Evolutionary conservation across 108 stramenopile species (phyloP), one percentile per base, ranked within the genome.

Genomic region (Bacterosira constricta): DNA sequence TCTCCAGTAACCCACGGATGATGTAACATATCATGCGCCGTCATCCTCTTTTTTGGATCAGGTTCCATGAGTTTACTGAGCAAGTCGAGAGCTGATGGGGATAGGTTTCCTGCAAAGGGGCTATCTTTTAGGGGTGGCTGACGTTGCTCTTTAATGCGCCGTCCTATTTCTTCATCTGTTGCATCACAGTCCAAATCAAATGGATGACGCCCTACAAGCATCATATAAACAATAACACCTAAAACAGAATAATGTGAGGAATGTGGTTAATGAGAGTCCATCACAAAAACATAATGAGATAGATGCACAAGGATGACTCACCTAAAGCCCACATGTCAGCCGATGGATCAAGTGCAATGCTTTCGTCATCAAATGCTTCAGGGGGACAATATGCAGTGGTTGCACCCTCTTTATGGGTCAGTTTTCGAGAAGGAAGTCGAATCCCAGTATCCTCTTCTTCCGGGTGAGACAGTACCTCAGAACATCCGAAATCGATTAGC

Each of bases 1-100:
- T 89, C 91, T 27, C 87, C 89, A n/a, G 66, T 57, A 9, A 87
- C 78, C 90, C 90, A 90, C 4, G 89, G 85, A 67, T 84, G 85
- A 26, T 83, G 73, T 45, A 87, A 57, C 87, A 85, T 86, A 20
- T 86, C 80, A 45, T 68, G 66, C 8, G 86, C 85, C 18, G 86
- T 86, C 71, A 89, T 75, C 67, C 84, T 38, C 45, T 68, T 66
- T 9, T 74, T 73, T 0, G 86, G 86, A 74, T 87, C 82, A 0
- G 58, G 66, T 26, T 80, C 83, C 81, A 87, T 79, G 30, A 87
- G 69, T 46, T 73, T 79, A 15, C 11, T 35, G 2, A 87, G 63
- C 49, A 87, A 61, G 41, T 86, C 91, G 58, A 78, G 61, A 5
- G 88, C 87, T 6, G 87, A 86, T 1, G 79, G 66, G 20, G 85